A percentile compares a stretch with the other conserved stretches of the same genome.
These are phyloP conservation scores for Beauveria medogensis DNA, from an alignment of 2,329 filamentous ascomycete genomes.

Conservation along the genomic window DNA sequence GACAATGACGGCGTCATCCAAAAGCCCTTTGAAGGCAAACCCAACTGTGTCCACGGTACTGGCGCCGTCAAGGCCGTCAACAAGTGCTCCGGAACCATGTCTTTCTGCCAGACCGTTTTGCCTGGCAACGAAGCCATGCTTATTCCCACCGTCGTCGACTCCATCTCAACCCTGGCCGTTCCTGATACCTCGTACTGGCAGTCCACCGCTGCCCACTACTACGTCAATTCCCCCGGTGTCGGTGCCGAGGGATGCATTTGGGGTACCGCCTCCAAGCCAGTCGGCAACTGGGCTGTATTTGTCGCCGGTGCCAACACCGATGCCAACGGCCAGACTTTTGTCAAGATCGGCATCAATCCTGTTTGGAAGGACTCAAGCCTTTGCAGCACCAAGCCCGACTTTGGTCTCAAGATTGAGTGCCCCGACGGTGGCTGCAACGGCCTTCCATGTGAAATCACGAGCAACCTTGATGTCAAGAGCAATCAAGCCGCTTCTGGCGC, in stretches of 20 bases:
- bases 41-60: conserved; percentile 63
- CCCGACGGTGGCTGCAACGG: conserved; percentile 58
- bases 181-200: conserved; percentile 65
- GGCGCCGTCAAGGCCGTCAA: conserved; percentile 59
- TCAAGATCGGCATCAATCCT: conserved; percentile 73
- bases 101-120: conserved; percentile 73
- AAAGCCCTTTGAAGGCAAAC: conserved; percentile 60
- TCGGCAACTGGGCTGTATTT: conserved; percentile 72
- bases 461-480: conserved; percentile 54
- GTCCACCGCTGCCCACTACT: conserved; percentile 66
- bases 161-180: conserved; percentile 55
- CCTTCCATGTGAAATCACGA: conserved; percentile 65
- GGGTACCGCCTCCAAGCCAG: conserved; percentile 53
- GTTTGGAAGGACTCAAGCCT: conserved; percentile 55
- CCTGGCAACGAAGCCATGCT: conserved; percentile 77
- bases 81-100: conserved; percentile 52
- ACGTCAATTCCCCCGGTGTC: conserved; percentile 68
- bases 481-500: conserved; percentile 49
- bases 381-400: conserved; percentile 50
- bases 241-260: conserved; percentile 59
- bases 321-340: conserved; percentile 54
- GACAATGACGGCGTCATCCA: conserved; percentile 55
- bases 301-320: conserved; percentile 70
- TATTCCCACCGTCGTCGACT: conserved; percentile 62
- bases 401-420: conserved; percentile 64